phyloP scores from a whole-genome alignment of 1,139 yeast species.

The Candida sp. region DNA sequence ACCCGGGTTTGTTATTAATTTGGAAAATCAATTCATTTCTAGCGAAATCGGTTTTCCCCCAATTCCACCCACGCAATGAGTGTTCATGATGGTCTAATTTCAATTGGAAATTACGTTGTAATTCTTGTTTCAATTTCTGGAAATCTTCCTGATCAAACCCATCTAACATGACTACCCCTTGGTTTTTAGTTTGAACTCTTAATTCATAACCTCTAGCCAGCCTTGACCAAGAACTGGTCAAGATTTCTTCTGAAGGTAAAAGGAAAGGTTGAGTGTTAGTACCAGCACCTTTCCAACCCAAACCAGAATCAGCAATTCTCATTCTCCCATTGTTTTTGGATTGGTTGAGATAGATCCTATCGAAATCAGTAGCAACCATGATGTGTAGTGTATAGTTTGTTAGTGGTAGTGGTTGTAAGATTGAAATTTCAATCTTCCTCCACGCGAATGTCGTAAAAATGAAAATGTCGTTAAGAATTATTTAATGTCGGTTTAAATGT shows the following conservation, averaged over 20 bases:
- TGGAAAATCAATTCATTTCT: conserved; percentile 87
- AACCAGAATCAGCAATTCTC: conserved; percentile 92
- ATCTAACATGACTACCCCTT: conserved; percentile 83
- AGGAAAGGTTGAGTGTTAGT: conserved; percentile 74
- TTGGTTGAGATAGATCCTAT: conserved; percentile 84
- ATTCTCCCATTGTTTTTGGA: conserved; percentile 82
- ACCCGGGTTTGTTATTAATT: conserved; percentile 84
- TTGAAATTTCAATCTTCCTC: not conserved
- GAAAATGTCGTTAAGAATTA: not conserved
- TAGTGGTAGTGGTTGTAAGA: too few species aligned
- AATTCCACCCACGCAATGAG: conserved; percentile 97
- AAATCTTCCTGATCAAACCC: conserved; percentile 89
- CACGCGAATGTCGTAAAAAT: not conserved
- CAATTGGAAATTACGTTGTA: conserved; percentile 72
- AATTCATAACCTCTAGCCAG: conserved; percentile 92
- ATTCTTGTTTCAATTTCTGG: conserved; percentile 74
- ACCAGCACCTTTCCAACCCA: conserved; percentile 80
- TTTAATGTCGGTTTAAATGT: not conserved
- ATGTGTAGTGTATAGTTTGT: not conserved
- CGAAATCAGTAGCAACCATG: conserved; percentile 64
- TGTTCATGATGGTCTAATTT: conserved; percentile 83
- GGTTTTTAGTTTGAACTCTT: conserved; percentile 83
- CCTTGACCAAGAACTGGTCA: conserved; percentile 85
- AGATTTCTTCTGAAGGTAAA: conserved; percentile 79
- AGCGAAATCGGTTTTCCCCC: conserved; percentile 95